Percentiles rank a stretch among this genome's conserved stretches.
phyloP scores from a whole-genome alignment of 78 protist species.

The Mantamonas sphyraenae region DNA sequence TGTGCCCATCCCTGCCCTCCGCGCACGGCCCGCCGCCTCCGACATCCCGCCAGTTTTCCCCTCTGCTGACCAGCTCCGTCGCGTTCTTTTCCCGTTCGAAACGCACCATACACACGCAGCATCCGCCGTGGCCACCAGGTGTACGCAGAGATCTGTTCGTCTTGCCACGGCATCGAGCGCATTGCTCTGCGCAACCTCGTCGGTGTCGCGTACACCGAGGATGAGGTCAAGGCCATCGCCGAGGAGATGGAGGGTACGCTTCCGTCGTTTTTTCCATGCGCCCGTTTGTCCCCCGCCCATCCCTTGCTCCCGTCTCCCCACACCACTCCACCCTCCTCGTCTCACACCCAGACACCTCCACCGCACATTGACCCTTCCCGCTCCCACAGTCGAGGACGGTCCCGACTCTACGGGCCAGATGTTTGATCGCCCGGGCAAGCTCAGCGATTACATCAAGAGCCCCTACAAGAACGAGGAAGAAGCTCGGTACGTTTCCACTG shows the following conservation, averaged over 20 bases:
- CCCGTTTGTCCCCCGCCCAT: no score
- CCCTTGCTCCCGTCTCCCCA: no score
- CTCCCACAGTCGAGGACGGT: constrained; percentile 38
- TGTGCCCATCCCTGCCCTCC: no score
- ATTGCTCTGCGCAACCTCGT: constrained; percentile 72
- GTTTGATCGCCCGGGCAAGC: constrained; percentile 81
- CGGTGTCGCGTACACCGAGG: constrained; percentile 51
- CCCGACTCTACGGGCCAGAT: constrained; percentile 62
- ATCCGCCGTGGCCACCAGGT: constrained; percentile 85
- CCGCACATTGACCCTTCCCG: no score
- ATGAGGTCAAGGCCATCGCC: constrained; percentile 59
- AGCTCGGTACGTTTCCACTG: no score
- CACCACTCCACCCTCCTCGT: no score
- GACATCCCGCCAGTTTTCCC: neutral
- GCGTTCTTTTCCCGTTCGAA: neutral
- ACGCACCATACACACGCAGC: neutral
- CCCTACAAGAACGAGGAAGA: constrained; percentile 82
- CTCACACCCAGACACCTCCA: no score
- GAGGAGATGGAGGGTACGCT: constrained; percentile 22
- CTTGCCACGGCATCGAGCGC: constrained; percentile 70
- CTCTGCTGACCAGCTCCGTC: no score
- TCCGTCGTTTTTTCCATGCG: no score
- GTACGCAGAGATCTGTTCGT: constrained; percentile 74
- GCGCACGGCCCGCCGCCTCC: no score
- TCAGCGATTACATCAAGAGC: constrained; percentile 61